Conservation (phyloP, 345 rosid species). For the Pistacia atlantica region DNA sequence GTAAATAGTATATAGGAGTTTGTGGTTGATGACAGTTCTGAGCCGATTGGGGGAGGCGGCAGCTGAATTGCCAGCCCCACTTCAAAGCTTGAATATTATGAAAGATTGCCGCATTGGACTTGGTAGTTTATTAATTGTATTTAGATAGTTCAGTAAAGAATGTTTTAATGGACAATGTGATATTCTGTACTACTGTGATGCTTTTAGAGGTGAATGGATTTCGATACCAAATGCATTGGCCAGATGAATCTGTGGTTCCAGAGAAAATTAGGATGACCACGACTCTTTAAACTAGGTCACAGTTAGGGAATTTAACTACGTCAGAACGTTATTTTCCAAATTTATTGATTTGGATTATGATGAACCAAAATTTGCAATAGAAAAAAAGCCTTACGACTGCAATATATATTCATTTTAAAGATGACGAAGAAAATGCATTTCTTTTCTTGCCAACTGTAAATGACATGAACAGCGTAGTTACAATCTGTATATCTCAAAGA, state of each 20-base stretch:
- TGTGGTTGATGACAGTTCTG: neutral
- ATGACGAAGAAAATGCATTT: neutral
- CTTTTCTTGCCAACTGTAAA: neutral
- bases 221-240: too few relatives aligned
- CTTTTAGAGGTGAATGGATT: neutral
- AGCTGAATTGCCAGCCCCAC: neutral
- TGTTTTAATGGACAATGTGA: neutral
- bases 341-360: neutral
- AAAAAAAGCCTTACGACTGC: neutral
- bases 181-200: conserved; percentile 6
- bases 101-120: neutral
- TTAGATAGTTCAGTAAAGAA: too few relatives aligned
- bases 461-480: neutral
- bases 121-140: neutral
- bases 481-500: neutral
- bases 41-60: neutral
- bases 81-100: neutral
- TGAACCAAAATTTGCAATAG: neutral
- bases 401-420: too few relatives aligned
- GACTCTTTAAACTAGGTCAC: neutral
- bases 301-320: too few relatives aligned
- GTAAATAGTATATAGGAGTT: neutral
- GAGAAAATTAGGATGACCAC: neutral
- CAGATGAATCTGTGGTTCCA: neutral
- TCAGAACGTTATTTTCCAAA: neutral